phyloP scores from a whole-genome alignment of 2,329 filamentous ascomycete species.

The Trichoderma pleuroti region DNA sequence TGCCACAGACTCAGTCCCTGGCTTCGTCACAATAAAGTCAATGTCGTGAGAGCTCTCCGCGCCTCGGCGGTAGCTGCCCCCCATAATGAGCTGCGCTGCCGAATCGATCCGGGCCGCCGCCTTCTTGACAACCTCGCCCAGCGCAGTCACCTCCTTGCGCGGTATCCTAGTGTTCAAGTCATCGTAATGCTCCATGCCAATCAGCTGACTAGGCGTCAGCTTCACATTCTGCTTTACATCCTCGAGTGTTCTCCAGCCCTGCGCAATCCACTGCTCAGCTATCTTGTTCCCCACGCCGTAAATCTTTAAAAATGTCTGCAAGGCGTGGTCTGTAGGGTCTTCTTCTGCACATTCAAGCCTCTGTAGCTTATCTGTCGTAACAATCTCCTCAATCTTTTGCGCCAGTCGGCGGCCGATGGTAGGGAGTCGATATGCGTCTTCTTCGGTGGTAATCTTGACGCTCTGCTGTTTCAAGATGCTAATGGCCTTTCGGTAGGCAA shows the following conservation, averaged over 20 bases:
- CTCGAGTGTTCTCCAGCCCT: slow-evolving; percentile 70
- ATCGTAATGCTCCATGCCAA: slow-evolving; percentile 75
- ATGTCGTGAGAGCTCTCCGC: slow-evolving; percentile 73
- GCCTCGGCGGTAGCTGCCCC: slow-evolving; percentile 83
- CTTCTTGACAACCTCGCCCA: slow-evolving; percentile 61
- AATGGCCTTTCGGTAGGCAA: slow-evolving; percentile 75
- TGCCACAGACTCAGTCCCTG: slow-evolving; percentile 47
- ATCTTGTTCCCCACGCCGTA: slow-evolving; percentile 72
- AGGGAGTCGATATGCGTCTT: slow-evolving; percentile 65
- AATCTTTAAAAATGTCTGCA: slow-evolving; percentile 70
- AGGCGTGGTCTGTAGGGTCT: slow-evolving; percentile 61
- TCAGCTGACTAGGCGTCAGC: slow-evolving; percentile 64
- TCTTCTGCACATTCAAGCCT: slow-evolving; percentile 67
- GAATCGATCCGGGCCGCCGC: slow-evolving; percentile 59
- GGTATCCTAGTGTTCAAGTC: slow-evolving; percentile 80
- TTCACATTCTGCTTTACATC: slow-evolving; percentile 62
- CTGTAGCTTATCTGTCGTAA: slow-evolving; percentile 65
- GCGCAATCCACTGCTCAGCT: slow-evolving; percentile 71
- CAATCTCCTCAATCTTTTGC: slow-evolving; percentile 86
- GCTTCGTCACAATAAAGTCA: slow-evolving; percentile 77
- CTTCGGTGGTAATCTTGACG: slow-evolving; percentile 60
- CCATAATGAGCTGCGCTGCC: slow-evolving; percentile 66
- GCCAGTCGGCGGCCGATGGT: slow-evolving; percentile 71
- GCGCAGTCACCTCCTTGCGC: slow-evolving; percentile 66
- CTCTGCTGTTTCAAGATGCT: slow-evolving; percentile 65